phyloP scores from a whole-genome alignment of 2,329 filamentous ascomycete species.

The Calonectria ilicicola region DNA sequence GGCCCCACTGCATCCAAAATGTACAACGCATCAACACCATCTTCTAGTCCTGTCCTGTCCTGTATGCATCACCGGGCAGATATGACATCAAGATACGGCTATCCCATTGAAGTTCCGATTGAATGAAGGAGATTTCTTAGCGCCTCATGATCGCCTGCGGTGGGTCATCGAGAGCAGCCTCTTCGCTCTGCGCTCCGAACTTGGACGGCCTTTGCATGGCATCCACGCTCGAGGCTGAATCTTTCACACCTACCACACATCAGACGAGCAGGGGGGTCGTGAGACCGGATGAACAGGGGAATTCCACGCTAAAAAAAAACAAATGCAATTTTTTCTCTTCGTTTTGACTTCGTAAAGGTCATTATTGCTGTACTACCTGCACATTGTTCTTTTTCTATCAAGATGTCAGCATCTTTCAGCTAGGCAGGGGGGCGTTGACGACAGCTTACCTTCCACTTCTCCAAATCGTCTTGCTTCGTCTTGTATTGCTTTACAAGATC shows the following conservation, averaged over 20 bases:
- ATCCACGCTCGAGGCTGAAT: constrained; percentile 3
- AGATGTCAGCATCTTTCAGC: constrained; percentile 25
- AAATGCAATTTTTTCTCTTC: constrained; percentile 19
- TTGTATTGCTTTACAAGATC: constrained; percentile 98
- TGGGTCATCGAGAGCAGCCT: neutral
- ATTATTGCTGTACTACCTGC: constrained; percentile 82
- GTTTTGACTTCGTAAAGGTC: constrained; percentile 34
- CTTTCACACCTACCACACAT: constrained; percentile 4
- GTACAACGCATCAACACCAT: constrained; percentile 61
- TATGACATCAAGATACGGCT: constrained; percentile 23
- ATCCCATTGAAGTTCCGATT: constrained; percentile 6
- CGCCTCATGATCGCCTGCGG: neutral
- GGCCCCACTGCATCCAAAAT: constrained; percentile 52
- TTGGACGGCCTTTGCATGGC: neutral
- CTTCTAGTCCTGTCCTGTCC: constrained; percentile 32
- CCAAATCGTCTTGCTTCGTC: constrained; percentile 91
- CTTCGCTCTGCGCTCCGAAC: neutral
- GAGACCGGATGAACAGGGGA: neutral
- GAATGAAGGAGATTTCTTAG: constrained; percentile 7
- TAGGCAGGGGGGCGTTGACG: neutral
- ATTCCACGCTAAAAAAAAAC: neutral
- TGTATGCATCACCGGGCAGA: constrained; percentile 13
- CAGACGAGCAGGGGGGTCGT: neutral
- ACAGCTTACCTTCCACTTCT: constrained; percentile 91
- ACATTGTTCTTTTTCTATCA: constrained; percentile 89